Percentiles rank a stretch among this genome's conserved stretches.
Evolutionary conservation across 164 flowering plant genomes (phyloP).

Genomic region (Warburgia ugandensis): DNA sequence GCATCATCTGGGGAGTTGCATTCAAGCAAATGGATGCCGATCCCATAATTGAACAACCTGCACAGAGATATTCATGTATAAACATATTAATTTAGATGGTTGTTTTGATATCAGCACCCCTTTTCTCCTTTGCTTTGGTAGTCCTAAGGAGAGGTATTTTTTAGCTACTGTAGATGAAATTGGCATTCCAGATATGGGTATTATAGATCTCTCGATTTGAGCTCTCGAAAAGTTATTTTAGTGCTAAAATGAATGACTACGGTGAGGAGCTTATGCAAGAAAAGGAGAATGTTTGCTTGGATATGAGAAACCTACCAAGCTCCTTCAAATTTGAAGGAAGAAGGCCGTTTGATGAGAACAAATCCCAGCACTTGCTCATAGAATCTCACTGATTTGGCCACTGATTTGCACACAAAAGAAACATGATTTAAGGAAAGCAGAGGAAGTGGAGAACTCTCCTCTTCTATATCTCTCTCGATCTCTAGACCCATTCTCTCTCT

Average conservation of each 20-base stretch:
- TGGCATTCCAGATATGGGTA: too few relatives aligned
- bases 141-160: too few relatives aligned
- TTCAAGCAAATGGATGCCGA: constrained; percentile 73
- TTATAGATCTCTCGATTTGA: too few relatives aligned
- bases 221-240: too few relatives aligned
- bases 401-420: constrained; percentile 42
- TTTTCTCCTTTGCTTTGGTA: too few relatives aligned
- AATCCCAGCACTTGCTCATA: constrained; percentile 62
- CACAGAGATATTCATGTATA: not conserved
- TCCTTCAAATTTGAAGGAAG: constrained; percentile 65
- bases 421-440: constrained; percentile 57
- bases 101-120: too few relatives aligned
- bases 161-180: too few relatives aligned
- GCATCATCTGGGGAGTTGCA: constrained; percentile 22
- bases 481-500: constrained; percentile 6
- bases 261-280: not conserved
- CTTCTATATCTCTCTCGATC: constrained; percentile 5
- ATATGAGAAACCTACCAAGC: constrained; percentile 60
- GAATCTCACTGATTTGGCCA: constrained; percentile 32
- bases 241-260: not conserved
- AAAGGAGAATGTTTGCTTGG: too few relatives aligned
- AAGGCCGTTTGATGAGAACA: constrained; percentile 55
- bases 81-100: too few relatives aligned
- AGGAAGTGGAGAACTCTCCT: constrained; percentile 18
- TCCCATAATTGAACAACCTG: constrained; percentile 66